Conservation (phyloP, 2,329 filamentous ascomycete species). For the Ustilaginoidea virens region DNA sequence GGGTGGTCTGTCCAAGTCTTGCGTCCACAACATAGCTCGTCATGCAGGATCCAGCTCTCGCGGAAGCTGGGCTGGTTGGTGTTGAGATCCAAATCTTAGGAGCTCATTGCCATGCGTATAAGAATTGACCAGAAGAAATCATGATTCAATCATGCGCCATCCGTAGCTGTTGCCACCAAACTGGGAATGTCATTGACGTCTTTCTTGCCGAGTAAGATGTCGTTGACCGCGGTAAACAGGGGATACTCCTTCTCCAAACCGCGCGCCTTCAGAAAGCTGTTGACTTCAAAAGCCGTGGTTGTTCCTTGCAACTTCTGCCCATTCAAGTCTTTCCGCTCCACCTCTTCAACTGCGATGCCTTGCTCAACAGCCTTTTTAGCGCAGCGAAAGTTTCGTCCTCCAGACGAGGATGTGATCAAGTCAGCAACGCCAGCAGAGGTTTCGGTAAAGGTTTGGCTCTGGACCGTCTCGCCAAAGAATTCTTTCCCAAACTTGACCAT, state of each 20-base stretch:
- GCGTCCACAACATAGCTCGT: no score
- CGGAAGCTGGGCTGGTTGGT: no score
- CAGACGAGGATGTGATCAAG: constrained; percentile 83
- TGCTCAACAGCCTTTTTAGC: constrained; percentile 76
- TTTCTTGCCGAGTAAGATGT: constrained; percentile 60
- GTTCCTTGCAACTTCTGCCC: constrained; percentile 96
- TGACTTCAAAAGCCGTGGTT: constrained; percentile 79
- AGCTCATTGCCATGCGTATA: neutral
- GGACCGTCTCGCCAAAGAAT: constrained; percentile 76
- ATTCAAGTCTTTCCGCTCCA: constrained; percentile 81
- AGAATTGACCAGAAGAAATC: neutral
- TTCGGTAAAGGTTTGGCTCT: constrained; percentile 83
- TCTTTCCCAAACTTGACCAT: constrained; percentile 92
- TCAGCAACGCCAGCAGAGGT: constrained; percentile 92
- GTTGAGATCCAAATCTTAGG: constrained; percentile 1
- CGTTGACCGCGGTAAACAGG: constrained; percentile 78
- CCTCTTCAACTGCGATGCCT: constrained; percentile 66
- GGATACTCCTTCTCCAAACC: constrained; percentile 75
- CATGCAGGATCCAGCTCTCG: no score
- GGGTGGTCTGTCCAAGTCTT: no score
- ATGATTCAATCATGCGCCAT: constrained; percentile 5
- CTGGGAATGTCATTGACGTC: constrained; percentile 69
- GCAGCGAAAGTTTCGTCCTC: constrained; percentile 87
- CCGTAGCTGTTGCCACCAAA: constrained; percentile 31
- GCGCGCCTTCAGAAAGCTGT: constrained; percentile 68